Evolutionary conservation across 192 early-diverging fungal genomes (phyloP), one percentile per base, ranked within the genome.

Genomic region (Neocallimastix lanati): DNA sequence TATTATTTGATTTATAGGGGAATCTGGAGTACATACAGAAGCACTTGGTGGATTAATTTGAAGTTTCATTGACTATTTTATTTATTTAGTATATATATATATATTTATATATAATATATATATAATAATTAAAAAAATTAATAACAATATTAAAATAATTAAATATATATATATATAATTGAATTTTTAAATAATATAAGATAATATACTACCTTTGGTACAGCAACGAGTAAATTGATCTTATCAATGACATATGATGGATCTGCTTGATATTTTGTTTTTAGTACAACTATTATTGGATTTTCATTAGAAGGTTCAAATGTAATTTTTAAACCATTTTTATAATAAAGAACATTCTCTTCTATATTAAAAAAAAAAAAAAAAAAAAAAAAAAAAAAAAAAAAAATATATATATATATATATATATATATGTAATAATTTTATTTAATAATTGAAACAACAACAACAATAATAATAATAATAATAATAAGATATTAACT

Each of bases 141-240:
- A n/a, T n/a, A n/a, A n/a, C n/a, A n/a, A n/a, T n/a, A n/a, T n/a
- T n/a, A n/a, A n/a, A n/a, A n/a, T n/a, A n/a, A n/a, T n/a, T n/a
- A n/a, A n/a, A n/a, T n/a, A 35, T 35, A 35, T 35, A 35, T 35
- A 35, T 35, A 35, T 35, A 35, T 35, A 35, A 35, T 7, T 35
- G n/a, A n/a, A n/a, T n/a, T n/a, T n/a, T n/a, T n/a, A n/a, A n/a
- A n/a, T n/a, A n/a, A n/a, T n/a, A n/a, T n/a, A n/a, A n/a, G n/a
- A n/a, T n/a, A n/a, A n/a, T n/a, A n/a, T 13, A 80, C 33, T 78
- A 89, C 87, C 84, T 95, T 95, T 28, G 96, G 96, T n/a, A 99
- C 97, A 0, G 98, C 98, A 21, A 96, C 97, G 83, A 94, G 89
- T 83, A 99, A 93, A 50, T 50, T 50, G 21, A 50, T 50, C 18